Conservation (phyloP, 202 grass and related monocot genomes). For the Zoysia matrella region DNA sequence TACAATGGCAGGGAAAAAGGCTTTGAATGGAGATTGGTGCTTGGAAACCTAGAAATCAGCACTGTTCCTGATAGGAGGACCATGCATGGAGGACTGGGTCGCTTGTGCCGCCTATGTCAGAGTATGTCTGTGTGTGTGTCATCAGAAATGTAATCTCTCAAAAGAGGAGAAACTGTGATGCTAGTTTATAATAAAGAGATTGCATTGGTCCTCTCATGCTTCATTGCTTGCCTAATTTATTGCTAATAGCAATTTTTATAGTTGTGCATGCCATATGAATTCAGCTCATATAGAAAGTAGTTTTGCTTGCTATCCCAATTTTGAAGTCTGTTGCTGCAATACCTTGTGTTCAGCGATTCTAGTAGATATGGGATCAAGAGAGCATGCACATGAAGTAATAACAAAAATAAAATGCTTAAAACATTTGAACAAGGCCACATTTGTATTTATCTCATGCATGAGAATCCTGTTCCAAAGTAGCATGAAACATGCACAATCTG, state of each 20-base stretch:
- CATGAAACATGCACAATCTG: background rate
- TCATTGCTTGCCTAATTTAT: background rate
- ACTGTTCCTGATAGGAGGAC: conserved; percentile 20
- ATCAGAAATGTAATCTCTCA: conserved; percentile 47
- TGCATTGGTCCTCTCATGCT: conserved; percentile 20
- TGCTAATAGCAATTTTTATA: conserved; percentile 3
- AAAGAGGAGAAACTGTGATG: conserved; percentile 46
- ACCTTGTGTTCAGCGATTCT: too few relatives aligned
- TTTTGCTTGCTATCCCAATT: too few relatives aligned
- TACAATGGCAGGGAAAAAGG: conserved; percentile 54
- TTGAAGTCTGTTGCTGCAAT: too few relatives aligned
- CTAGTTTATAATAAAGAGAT: conserved; percentile 35
- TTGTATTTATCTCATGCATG: background rate
- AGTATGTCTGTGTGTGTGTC: background rate
- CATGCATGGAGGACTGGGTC: conserved; percentile 56
- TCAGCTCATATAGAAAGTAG: too few relatives aligned
- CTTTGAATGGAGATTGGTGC: conserved; percentile 67
- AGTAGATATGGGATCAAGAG: too few relatives aligned
- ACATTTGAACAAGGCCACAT: too few relatives aligned
- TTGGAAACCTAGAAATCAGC: conserved; percentile 65
- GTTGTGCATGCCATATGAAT: background rate
- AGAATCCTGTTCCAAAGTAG: background rate
- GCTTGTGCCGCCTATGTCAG: background rate
- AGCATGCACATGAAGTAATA: too few relatives aligned
- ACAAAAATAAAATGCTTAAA: too few relatives aligned